Evolutionary conservation across 2,329 filamentous ascomycete species (phyloP).

Genomic region (Claviceps africana): DNA sequence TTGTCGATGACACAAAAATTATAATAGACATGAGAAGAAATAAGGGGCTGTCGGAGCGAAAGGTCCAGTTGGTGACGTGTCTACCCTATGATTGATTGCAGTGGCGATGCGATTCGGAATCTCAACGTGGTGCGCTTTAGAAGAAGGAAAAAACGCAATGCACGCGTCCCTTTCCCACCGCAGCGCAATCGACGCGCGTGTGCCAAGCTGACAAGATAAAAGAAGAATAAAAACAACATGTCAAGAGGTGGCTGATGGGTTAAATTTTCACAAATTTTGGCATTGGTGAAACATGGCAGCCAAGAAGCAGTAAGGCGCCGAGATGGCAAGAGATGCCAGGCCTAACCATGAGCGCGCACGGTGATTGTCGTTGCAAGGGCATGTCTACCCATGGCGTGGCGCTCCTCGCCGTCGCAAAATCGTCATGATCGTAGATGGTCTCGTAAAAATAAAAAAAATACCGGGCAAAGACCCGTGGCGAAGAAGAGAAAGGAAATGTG

Average conservation of each 20-base stretch:
- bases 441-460: neutral
- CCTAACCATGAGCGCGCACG: neutral
- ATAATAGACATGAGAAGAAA: neutral
- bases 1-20: neutral
- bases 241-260: slow-evolving; percentile 5
- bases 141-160: slow-evolving; percentile 3
- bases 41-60: neutral
- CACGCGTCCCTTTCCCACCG: slow-evolving; percentile 5
- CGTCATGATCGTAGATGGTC: slow-evolving; percentile 10
- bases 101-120: slow-evolving; percentile 1
- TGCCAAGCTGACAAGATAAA: slow-evolving; percentile 9
- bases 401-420: slow-evolving; percentile 3
- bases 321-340: neutral
- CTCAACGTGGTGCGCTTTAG: slow-evolving; percentile 3
- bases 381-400: neutral
- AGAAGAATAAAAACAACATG: slow-evolving; percentile 14
- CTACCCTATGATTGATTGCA: slow-evolving; percentile 9
- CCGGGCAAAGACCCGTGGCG: neutral
- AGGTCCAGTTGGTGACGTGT: neutral
- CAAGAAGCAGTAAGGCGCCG: neutral
- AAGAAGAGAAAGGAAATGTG: neutral
- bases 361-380: neutral
- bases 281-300: neutral
- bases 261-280: slow-evolving; percentile 6
- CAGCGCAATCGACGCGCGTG: slow-evolving; percentile 17